Evolutionary conservation across 331 rosid genomes (phyloP), one percentile per base, ranked within the genome.

Genomic region (Stylosanthes scabra): DNA sequence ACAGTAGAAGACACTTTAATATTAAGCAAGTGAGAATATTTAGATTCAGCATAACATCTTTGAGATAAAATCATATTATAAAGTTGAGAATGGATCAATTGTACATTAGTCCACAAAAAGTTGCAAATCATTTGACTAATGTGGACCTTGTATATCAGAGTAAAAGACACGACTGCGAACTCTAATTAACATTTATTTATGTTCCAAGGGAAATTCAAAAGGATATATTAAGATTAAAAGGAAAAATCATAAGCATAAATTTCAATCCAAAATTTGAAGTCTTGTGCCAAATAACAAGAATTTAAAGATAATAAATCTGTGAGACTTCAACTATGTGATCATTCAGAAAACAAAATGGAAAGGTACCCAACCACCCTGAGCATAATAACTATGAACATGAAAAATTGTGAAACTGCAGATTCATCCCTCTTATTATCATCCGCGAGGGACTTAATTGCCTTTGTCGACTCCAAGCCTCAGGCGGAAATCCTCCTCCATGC

Each of bases 401-500:
- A 78, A 71, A 9, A 2, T 29, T 52, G 54, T 65, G 15, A 16
- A 70, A 77, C 51, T 28, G n/a, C 52, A 78, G 77, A n/a, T n/a
- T n/a, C n/a, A n/a, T n/a, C 40, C 50, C 72, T 45, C 11, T 55
- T 70, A 62, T 15, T 68, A 37, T 76, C 74, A 20, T 20, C 25
- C 20, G 58, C 2, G 46, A 69, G 65, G 67, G 44, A 71, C 44
- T 82, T 77, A 84, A 25, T 63, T 68, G 66, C 60, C 81, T 68
- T 74, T 76, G 76, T 80, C 59, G 42, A 74, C 80, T 31, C 85
- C 85, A 4, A 84, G 91, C 82, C 88, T 82, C 57, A 40, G 68
- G 2, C 88, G 77, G 78, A 87, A 87, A 81, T 84, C 91, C 58
- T 84, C 91, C 83, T 86, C 88, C 91, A 86, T 86, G 45, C 81